Conservation (phyloP, 306 rosid species). For the Hippophae gyantsensis region DNA sequence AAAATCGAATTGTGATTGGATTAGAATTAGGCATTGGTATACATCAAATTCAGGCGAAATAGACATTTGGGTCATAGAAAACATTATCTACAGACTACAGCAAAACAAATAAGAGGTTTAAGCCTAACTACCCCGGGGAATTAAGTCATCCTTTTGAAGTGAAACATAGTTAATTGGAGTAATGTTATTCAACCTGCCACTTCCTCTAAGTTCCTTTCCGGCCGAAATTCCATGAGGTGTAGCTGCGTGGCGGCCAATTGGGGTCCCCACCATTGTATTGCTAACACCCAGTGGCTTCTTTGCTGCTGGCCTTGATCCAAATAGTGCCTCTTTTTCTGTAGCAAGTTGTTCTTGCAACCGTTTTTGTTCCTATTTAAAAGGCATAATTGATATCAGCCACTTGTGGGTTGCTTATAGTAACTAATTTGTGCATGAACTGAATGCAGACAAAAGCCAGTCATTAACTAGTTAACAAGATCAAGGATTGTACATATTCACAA, state of each 20-base stretch:
- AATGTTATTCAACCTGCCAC: conserved; percentile 40
- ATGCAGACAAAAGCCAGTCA: too few species aligned
- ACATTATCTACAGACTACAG: too few species aligned
- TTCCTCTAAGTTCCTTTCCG: conserved; percentile 55
- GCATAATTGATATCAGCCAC: neutral
- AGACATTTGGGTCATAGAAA: too few species aligned
- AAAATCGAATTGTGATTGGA: too few species aligned
- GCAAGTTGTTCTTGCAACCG: conserved; percentile 59
- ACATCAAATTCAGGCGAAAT: too few species aligned
- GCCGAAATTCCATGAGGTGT: conserved; percentile 43
- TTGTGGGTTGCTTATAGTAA: too few species aligned
- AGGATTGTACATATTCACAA: too few species aligned
- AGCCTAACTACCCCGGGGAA: conserved; percentile 26
- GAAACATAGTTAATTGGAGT: conserved; percentile 76
- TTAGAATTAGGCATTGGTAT: too few species aligned
- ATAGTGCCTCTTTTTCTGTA: conserved; percentile 60
- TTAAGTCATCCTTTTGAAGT: conserved; percentile 64
- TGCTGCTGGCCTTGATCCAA: conserved; percentile 61
- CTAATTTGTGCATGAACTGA: too few species aligned
- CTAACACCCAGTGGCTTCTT: conserved; percentile 74
- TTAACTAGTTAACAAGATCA: too few species aligned
- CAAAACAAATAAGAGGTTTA: neutral
- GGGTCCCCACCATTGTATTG: conserved; percentile 53
- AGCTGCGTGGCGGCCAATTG: conserved; percentile 43
- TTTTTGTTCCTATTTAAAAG: conserved; percentile 53